A percentile compares a stretch with the other conserved stretches of the same genome.
phyloP scores from a whole-genome alignment of 306 rosid species.

The Dalbergia cultrata region DNA sequence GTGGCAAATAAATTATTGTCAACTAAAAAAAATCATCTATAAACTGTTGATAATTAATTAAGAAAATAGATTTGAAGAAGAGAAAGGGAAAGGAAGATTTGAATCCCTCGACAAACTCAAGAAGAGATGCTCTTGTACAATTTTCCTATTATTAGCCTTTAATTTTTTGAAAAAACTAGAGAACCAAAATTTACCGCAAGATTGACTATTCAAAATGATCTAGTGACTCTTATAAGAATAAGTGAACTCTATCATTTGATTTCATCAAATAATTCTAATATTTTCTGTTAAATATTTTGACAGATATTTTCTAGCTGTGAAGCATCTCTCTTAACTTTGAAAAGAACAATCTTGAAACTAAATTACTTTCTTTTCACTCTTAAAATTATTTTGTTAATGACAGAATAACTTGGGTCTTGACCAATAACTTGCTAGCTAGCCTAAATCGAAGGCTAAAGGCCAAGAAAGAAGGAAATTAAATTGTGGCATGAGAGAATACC shows the following conservation, averaged over 20 bases:
- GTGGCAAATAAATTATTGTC: not conserved
- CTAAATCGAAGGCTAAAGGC: slow-evolving; percentile 2
- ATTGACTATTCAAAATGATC: too few relatives aligned
- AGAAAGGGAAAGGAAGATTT: not conserved
- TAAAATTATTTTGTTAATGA: not conserved
- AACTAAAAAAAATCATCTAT: not conserved
- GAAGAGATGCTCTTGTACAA: not conserved
- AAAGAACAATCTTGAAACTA: not conserved
- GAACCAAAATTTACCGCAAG: too few relatives aligned
- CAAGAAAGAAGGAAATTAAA: not conserved
- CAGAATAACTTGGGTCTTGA: not conserved
- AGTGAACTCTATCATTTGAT: too few relatives aligned
- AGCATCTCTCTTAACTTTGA: not conserved
- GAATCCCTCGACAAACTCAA: not conserved
- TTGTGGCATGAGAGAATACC: slow-evolving; percentile 51
- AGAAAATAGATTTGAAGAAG: not conserved
- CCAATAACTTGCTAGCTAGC: not conserved
- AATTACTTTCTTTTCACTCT: not conserved
- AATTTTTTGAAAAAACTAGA: too few relatives aligned
- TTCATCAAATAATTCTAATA: too few relatives aligned
- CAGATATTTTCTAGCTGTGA: too few relatives aligned
- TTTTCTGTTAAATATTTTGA: too few relatives aligned
- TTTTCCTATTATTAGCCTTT: not conserved
- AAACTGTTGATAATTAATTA: not conserved
- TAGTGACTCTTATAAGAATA: too few relatives aligned